These are phyloP conservation scores for Aspergillus hortae DNA, from an alignment of 2,329 filamentous ascomycete genomes.

Conservation along the genomic window DNA sequence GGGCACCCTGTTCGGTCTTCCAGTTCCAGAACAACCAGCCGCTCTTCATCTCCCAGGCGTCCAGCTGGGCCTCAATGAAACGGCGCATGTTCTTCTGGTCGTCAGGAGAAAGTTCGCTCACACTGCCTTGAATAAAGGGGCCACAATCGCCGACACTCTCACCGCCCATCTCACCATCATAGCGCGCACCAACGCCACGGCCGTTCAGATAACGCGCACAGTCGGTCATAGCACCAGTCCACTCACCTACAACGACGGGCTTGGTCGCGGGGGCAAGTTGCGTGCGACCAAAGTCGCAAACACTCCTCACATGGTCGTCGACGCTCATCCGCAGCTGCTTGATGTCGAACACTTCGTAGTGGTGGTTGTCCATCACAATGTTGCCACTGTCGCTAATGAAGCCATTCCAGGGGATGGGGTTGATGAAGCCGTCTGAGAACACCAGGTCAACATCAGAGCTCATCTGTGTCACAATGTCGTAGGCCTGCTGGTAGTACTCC, in stretches of 20 bases:
- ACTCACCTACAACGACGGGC: conserved; percentile 66
- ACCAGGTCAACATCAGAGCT: conserved; percentile 51
- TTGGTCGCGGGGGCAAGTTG: conserved; percentile 57
- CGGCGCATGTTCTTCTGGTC: conserved; percentile 38
- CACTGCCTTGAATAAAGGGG: conserved; percentile 47
- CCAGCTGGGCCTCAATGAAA: conserved; percentile 46
- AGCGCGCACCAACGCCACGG: conserved; percentile 57
- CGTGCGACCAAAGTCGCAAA: conserved; percentile 51
- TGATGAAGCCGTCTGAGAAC: conserved; percentile 48
- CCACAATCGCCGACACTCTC: conserved; percentile 54
- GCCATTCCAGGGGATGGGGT: conserved; percentile 57
- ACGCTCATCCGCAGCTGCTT: conserved; percentile 49
- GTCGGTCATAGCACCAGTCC: conserved; percentile 64
- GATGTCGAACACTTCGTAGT: conserved; percentile 63
- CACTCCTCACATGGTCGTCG: conserved; percentile 52
- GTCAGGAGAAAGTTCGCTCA: conserved; percentile 38
- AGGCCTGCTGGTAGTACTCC: conserved; percentile 56
- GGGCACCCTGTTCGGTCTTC: conserved; percentile 45
- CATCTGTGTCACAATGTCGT: conserved; percentile 41
- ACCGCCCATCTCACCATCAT: conserved; percentile 51
- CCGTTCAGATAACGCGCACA: conserved; percentile 55
- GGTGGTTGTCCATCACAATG: conserved; percentile 64
- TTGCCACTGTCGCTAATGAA: conserved; percentile 52
- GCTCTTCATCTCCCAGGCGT: conserved; percentile 40
- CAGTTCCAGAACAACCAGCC: conserved; percentile 52